Percentiles rank a stretch among this genome's conserved stretches.
These are phyloP conservation scores for Coleophoma cylindrospora DNA, from an alignment of 2,329 filamentous ascomycete species.

Conservation along the genomic window DNA sequence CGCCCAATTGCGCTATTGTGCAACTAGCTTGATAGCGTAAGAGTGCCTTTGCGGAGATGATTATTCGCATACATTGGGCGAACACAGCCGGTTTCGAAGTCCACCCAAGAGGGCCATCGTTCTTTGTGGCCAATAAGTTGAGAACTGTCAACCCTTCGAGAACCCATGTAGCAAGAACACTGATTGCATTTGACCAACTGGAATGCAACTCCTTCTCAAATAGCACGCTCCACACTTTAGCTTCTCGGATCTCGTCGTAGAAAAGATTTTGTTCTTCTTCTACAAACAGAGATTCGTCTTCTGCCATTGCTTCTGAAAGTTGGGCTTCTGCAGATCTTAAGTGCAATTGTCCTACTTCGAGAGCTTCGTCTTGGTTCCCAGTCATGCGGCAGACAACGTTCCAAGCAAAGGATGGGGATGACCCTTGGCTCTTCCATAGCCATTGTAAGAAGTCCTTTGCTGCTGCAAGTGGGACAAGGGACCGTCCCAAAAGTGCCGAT, in stretches of 20 bases:
- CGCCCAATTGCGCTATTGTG: not conserved
- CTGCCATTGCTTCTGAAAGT: slow-evolving; percentile 40
- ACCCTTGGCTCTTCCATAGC: slow-evolving; percentile 4
- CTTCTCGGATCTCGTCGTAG: slow-evolving; percentile 74
- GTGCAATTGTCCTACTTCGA: not conserved
- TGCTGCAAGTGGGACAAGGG: slow-evolving; percentile 23
- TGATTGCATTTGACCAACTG: slow-evolving; percentile 8
- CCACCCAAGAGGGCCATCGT: slow-evolving; percentile 69
- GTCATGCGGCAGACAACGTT: slow-evolving; percentile 15
- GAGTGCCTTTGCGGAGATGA: slow-evolving; percentile 26
- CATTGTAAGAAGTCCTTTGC: slow-evolving; percentile 7
- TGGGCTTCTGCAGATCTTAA: slow-evolving; percentile 30
- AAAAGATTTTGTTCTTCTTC: slow-evolving; percentile 95
- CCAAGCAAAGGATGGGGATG: slow-evolving; percentile 2
- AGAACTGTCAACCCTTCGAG: slow-evolving; percentile 7
- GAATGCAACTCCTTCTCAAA: slow-evolving; percentile 23
- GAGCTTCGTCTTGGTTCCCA: slow-evolving; percentile 5
- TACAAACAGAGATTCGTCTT: slow-evolving; percentile 70
- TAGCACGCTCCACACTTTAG: slow-evolving; percentile 54
- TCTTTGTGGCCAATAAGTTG: slow-evolving; percentile 22
- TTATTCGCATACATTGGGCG: slow-evolving; percentile 43
- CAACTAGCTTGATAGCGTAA: slow-evolving; percentile 2
- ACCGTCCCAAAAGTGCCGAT: slow-evolving; percentile 40
- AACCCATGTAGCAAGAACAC: slow-evolving; percentile 40
- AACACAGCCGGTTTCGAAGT: slow-evolving; percentile 65